These are phyloP conservation scores for Annulohypoxylon bovei DNA, from an alignment of 495 filamentous ascomycete genomes.

Conservation along the genomic window DNA sequence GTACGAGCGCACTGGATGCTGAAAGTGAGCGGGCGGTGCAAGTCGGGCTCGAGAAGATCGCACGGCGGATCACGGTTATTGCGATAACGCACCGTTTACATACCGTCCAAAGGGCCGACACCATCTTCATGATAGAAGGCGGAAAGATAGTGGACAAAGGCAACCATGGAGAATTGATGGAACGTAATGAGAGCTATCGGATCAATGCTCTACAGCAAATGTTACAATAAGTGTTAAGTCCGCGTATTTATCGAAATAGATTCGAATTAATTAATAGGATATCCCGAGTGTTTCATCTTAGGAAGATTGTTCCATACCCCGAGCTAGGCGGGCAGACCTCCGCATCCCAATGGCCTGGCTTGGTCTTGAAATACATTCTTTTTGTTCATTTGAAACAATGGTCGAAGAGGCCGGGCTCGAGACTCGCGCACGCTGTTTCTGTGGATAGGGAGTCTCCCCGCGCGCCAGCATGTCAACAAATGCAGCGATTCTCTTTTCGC, in stretches of 20 bases:
- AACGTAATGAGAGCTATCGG: slow-evolving; percentile 64
- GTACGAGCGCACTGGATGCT: slow-evolving; percentile 70
- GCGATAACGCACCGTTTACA: slow-evolving; percentile 79
- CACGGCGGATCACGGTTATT: slow-evolving; percentile 73
- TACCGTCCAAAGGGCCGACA: slow-evolving; percentile 77
- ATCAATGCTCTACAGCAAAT: slow-evolving; percentile 59
- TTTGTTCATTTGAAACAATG: not conserved
- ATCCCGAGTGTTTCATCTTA: not conserved
- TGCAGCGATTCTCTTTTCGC: slow-evolving; percentile 35
- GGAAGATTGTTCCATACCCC: not conserved
- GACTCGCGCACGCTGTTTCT: slow-evolving; percentile 10
- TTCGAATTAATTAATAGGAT: not conserved
- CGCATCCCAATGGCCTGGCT: not conserved
- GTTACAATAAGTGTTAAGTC: slow-evolving; percentile 1
- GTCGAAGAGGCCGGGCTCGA: not conserved
- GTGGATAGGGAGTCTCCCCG: slow-evolving; percentile 27
- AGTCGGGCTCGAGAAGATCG: slow-evolving; percentile 47
- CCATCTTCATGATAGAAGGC: slow-evolving; percentile 75
- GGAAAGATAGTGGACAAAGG: slow-evolving; percentile 72
- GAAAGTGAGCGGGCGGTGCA: slow-evolving; percentile 55
- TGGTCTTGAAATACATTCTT: not conserved
- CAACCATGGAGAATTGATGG: slow-evolving; percentile 71
- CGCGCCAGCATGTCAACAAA: slow-evolving; percentile 42
- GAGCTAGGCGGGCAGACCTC: slow-evolving; percentile 15
- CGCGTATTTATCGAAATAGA: not conserved